Conservation (phyloP, 2,329 filamentous ascomycete species). For the Paraphoma sp. region DNA sequence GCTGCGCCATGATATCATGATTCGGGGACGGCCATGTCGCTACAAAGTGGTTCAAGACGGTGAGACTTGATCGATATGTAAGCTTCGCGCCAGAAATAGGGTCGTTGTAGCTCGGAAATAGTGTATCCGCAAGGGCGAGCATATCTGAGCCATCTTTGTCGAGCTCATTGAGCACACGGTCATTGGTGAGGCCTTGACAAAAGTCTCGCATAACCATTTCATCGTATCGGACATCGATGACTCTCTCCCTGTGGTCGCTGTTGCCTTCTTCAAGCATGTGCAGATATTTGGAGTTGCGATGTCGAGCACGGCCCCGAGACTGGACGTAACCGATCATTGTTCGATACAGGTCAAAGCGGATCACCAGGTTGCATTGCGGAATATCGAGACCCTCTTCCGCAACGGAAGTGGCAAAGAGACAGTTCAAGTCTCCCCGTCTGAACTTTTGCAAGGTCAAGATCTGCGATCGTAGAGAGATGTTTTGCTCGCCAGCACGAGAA, state of each 20-base stretch:
- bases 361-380: constrained; percentile 69
- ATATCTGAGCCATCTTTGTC: constrained; percentile 64
- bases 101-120: constrained; percentile 65
- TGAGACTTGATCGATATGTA: constrained; percentile 76
- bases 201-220: constrained; percentile 73
- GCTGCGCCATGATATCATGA: constrained; percentile 55
- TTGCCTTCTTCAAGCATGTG: constrained; percentile 83
- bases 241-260: constrained; percentile 60
- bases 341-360: constrained; percentile 83
- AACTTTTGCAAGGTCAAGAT: constrained; percentile 73
- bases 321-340: constrained; percentile 97
- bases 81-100: constrained; percentile 75
- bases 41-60: constrained; percentile 75
- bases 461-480: constrained; percentile 75
- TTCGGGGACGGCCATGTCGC: constrained; percentile 67
- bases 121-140: constrained; percentile 57
- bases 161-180: constrained; percentile 71
- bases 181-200: constrained; percentile 75
- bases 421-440: constrained; percentile 64
- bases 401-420: constrained; percentile 69
- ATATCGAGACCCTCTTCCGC: constrained; percentile 72
- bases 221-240: constrained; percentile 66
- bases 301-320: constrained; percentile 85
- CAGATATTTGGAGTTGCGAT: constrained; percentile 77
- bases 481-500: constrained; percentile 61